phyloP scores from a whole-genome alignment of 1,284 basidiomycete genomes.

The Pyrrhoderma lamaoense region DNA sequence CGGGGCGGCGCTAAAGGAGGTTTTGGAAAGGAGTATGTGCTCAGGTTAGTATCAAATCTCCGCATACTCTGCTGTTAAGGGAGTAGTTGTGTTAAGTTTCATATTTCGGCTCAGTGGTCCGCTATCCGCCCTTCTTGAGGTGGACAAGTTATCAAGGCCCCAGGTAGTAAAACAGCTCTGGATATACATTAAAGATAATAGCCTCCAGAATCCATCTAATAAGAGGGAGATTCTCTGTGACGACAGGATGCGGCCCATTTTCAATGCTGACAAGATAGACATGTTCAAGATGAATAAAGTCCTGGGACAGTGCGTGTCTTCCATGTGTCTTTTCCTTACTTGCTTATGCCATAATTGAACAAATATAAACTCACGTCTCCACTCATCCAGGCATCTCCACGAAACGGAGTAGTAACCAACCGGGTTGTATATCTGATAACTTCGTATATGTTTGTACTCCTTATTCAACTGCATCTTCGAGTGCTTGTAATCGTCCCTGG shows the following conservation, averaged over 20 bases:
- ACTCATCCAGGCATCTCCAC: conserved; percentile 26
- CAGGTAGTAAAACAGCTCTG: conserved; percentile 84
- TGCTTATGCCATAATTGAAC: neutral
- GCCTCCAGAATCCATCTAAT: conserved; percentile 75
- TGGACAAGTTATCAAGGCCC: conserved; percentile 68
- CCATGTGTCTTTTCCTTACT: neutral
- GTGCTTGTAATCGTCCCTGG: too few relatives aligned
- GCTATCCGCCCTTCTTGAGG: conserved; percentile 49
- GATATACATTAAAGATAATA: conserved; percentile 74
- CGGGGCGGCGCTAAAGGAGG: conserved; percentile 43
- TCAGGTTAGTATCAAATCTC: conserved; percentile 48
- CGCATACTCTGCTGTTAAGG: neutral
- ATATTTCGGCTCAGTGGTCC: conserved; percentile 41
- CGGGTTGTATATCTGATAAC: too few relatives aligned
- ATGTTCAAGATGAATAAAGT: conserved; percentile 88
- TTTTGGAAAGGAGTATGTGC: conserved; percentile 68
- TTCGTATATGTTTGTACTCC: too few relatives aligned
- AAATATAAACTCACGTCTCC: neutral
- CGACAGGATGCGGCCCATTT: conserved; percentile 56
- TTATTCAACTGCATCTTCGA: too few relatives aligned
- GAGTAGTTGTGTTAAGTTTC: too few relatives aligned
- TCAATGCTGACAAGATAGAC: conserved; percentile 70
- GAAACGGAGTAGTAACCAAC: conserved; percentile 21
- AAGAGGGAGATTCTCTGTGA: conserved; percentile 81
- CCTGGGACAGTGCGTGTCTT: conserved; percentile 56